Base-by-base conservation (phyloP, 169 alveolate species). In the Plasmodium coatneyi region DNA sequence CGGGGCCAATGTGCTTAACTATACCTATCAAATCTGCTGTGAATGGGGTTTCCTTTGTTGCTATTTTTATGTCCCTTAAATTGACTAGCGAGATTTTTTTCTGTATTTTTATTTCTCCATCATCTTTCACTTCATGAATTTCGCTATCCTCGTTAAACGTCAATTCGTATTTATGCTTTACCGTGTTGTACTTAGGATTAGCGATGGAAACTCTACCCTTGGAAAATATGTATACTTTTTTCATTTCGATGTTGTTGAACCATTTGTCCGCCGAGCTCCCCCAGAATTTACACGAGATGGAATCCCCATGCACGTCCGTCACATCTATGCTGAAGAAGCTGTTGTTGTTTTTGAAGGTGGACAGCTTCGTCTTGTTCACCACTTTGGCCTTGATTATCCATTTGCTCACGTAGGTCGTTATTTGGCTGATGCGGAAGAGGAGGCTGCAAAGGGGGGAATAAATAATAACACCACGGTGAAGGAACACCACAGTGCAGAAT, bases 341-440 rank as follows among this genome's bases (percentile, higher is more conserved):
- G 95, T 92, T 94, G 80, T 96, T 95, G 30, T 95, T 95, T 83
- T 94, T 96, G 71, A 96, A 72, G 22, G 93, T 74, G 43, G 95
- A 94, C 56, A 96, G 95, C 34, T 95, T 95, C 28, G 96, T 34
- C 87, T 94, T 96, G n/a, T 96, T 95, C 36, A 96, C 93, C 5
- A 96, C 95, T 78, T 95, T 84, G 70, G 96, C 97, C 89, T 92
- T 91, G 54, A 96, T 96, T 10, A 95, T 94, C 97, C 97, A 96
- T 72, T 96, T 96, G 82, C 95, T 82, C 54, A 95, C 95, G 78
- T 96, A 96, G 25, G 97, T 96, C 32, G 97, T 96, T 49, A 96
- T 86, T 52, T 94, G 92, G 52, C 95, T 94, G 83, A 96, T 94
- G 16, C 96, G 97, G 80, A 94, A 94, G 30, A 86, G 86, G 43